Conservation (phyloP, 2,329 filamentous ascomycete genomes). For the Onygenales sp. region DNA sequence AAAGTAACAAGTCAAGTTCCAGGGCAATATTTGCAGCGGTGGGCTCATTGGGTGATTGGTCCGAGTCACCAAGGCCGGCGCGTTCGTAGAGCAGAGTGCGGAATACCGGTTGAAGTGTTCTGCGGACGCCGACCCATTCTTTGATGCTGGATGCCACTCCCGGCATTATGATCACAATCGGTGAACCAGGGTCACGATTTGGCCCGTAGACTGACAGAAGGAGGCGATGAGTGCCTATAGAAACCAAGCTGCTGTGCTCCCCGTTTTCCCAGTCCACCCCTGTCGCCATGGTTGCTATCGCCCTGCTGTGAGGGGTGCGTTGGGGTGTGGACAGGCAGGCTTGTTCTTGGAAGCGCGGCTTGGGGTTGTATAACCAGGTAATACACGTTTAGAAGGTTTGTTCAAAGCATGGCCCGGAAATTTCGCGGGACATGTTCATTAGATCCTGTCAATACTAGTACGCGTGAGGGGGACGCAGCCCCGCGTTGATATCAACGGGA, state of each 20-base stretch:
- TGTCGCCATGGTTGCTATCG: too few relatives aligned
- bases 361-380: too few relatives aligned
- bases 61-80: not conserved
- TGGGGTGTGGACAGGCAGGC: too few relatives aligned
- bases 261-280: not conserved
- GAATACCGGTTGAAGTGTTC: not conserved
- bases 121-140: not conserved
- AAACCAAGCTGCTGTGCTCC: not conserved
- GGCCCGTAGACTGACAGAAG: not conserved
- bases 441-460: too few relatives aligned
- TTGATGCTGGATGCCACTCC: not conserved
- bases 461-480: too few relatives aligned
- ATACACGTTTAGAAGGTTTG: too few relatives aligned
- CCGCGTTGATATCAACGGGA: too few relatives aligned
- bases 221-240: not conserved
- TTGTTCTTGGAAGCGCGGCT: too few relatives aligned
- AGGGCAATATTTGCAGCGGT: not conserved
- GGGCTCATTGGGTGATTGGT: not conserved
- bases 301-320: too few relatives aligned
- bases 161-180: not conserved
- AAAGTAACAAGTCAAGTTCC: not conserved
- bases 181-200: not conserved
- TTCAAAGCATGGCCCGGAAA: too few relatives aligned
- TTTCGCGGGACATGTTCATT: too few relatives aligned
- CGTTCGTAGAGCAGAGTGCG: constrained; percentile 1